These are phyloP conservation scores for Ceratocystis colombiana DNA, from an alignment of 2,329 filamentous ascomycete species.

Conservation along the genomic window DNA sequence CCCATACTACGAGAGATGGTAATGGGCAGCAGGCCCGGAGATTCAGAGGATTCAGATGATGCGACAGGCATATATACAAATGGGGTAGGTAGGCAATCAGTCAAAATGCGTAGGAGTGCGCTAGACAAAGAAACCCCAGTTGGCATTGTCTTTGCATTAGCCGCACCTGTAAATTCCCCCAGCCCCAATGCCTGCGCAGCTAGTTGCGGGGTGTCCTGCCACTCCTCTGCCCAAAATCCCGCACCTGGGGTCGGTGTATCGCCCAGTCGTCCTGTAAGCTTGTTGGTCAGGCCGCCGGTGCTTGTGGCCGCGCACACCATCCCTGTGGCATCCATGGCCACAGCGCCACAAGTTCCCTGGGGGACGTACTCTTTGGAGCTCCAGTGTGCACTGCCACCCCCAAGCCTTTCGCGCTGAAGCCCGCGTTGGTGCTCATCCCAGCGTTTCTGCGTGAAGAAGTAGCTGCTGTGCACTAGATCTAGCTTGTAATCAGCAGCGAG, in stretches of 20 bases:
- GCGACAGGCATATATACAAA: slow-evolving; percentile 34
- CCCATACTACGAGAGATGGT: slow-evolving; percentile 39
- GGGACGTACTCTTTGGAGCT: slow-evolving; percentile 57
- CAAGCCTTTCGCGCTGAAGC: slow-evolving; percentile 40
- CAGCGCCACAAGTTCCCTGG: slow-evolving; percentile 75
- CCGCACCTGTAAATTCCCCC: slow-evolving; percentile 30
- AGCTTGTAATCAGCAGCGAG: slow-evolving; percentile 60
- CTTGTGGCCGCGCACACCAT: slow-evolving; percentile 59
- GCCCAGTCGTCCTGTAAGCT: slow-evolving; percentile 71
- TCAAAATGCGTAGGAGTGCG: slow-evolving; percentile 41
- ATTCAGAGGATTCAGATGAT: slow-evolving; percentile 21
- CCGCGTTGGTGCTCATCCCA: slow-evolving; percentile 70
- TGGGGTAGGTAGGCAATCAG: slow-evolving; percentile 50
- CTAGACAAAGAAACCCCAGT: slow-evolving; percentile 34
- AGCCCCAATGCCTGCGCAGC: slow-evolving; percentile 24
- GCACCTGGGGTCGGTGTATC: slow-evolving; percentile 77
- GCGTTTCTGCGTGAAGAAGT: slow-evolving; percentile 67
- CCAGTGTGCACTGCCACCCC: slow-evolving; percentile 41
- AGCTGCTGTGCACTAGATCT: slow-evolving; percentile 56
- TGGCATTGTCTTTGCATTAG: slow-evolving; percentile 21
- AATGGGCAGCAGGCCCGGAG: slow-evolving; percentile 29
- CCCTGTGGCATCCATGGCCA: slow-evolving; percentile 67
- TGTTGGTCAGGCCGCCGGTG: slow-evolving; percentile 77
- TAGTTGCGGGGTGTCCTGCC: slow-evolving; percentile 45
- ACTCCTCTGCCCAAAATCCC: slow-evolving; percentile 85